phyloP scores from a whole-genome alignment of 257 asterid species.

The Perilla frutescens region DNA sequence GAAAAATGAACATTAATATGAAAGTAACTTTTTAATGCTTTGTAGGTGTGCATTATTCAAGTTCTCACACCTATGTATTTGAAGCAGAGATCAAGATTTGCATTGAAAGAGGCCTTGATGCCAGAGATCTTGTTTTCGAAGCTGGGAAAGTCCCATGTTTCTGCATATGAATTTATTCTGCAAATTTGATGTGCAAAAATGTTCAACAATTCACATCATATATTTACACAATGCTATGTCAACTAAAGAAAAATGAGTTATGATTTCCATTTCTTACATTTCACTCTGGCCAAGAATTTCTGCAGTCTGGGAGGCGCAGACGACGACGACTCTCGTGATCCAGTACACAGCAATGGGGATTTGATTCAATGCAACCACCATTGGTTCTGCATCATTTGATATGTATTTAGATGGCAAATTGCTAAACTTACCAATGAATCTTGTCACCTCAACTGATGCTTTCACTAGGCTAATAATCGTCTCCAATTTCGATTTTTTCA shows the following conservation, averaged over 20 bases:
- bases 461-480: conserved; percentile 53
- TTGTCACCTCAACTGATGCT: conserved; percentile 59
- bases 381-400: conserved; percentile 50
- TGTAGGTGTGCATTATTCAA: too few species aligned
- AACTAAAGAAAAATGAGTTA: background rate
- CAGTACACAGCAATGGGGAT: conserved; percentile 73
- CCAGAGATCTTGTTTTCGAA: conserved; percentile 55
- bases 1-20: too few species aligned
- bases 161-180: conserved; percentile 57
- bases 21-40: too few species aligned
- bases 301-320: conserved; percentile 58
- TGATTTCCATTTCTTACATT: conserved; percentile 48
- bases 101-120: conserved; percentile 59
- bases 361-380: conserved; percentile 48
- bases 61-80: conserved; percentile 56
- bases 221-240: too few species aligned
- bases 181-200: background rate
- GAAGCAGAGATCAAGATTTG: conserved; percentile 59
- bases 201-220: too few species aligned
- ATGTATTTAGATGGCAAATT: conserved; percentile 62
- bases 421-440: conserved; percentile 54
- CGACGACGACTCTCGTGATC: conserved; percentile 66
- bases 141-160: conserved; percentile 74
- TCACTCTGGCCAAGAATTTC: conserved; percentile 50
- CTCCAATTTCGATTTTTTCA: conserved; percentile 55